Percentiles rank a stretch among this genome's conserved stretches.
These are phyloP conservation scores for Acer yangbiense DNA, from an alignment of 345 rosid species.

Conservation along the genomic window DNA sequence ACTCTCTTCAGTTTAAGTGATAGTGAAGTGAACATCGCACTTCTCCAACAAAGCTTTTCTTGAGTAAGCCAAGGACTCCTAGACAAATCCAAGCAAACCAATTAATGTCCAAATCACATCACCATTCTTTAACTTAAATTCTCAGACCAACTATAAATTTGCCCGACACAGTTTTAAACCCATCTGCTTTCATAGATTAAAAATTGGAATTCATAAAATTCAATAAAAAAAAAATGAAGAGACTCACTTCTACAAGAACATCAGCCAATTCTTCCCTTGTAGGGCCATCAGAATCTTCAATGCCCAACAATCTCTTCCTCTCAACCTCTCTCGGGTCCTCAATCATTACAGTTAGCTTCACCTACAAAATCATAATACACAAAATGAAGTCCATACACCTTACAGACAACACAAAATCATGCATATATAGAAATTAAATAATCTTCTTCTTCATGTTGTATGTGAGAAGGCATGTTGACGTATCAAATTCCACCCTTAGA, in stretches of 20 bases:
- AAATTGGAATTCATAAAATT: neutral
- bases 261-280: constrained; percentile 86
- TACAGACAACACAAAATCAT: neutral
- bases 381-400: neutral
- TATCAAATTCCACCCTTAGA: no score
- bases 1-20: neutral
- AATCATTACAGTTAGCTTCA: constrained; percentile 76
- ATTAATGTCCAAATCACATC: neutral
- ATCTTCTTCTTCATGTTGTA: neutral
- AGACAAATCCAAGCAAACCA: neutral
- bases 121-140: neutral
- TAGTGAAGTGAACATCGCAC: neutral
- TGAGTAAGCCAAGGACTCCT: neutral
- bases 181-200: neutral
- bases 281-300: constrained; percentile 73
- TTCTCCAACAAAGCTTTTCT: neutral
- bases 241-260: constrained; percentile 65
- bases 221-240: neutral
- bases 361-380: constrained; percentile 41
- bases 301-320: constrained; percentile 82
- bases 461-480: no score
- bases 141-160: neutral
- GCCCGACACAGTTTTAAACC: neutral
- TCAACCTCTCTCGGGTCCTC: constrained; percentile 95
- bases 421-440: neutral